Evolutionary conservation across 345 rosid species (phyloP).

Genomic region (Adansonia digitata): DNA sequence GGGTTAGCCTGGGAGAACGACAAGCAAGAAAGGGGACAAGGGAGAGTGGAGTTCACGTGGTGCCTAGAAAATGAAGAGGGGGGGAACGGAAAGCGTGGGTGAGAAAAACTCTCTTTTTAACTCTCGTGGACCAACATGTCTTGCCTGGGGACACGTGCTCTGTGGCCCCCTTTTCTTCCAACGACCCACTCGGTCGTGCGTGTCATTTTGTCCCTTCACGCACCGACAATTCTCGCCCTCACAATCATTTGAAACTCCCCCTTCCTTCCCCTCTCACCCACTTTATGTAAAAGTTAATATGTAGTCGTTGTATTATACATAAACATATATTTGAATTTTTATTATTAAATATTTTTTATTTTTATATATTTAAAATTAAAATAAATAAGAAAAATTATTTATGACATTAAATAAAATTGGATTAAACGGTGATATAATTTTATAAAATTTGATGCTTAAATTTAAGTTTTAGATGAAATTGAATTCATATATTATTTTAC

Average conservation of each 20-base stretch:
- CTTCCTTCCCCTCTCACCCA: not conserved
- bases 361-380: too few relatives aligned
- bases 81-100: slow-evolving; percentile 29
- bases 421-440: too few relatives aligned
- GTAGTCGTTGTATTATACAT: too few relatives aligned
- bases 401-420: too few relatives aligned
- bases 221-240: slow-evolving; percentile 35
- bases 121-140: slow-evolving; percentile 66
- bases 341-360: too few relatives aligned
- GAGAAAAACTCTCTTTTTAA: slow-evolving; percentile 14
- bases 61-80: slow-evolving; percentile 21
- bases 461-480: too few relatives aligned
- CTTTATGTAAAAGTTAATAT: too few relatives aligned
- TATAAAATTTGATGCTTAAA: too few relatives aligned
- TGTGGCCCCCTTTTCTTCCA: slow-evolving; percentile 11
- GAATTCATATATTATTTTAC: too few relatives aligned
- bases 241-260: slow-evolving; percentile 44
- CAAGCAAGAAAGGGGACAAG: slow-evolving; percentile 22
- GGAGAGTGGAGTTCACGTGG: slow-evolving; percentile 57
- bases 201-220: slow-evolving; percentile 38
- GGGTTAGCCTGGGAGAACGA: not conserved
- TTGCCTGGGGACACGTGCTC: slow-evolving; percentile 50
- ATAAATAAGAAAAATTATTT: too few relatives aligned
- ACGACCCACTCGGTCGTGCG: slow-evolving; percentile 24
- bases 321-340: too few relatives aligned